Base-by-base conservation (phyloP, 345 rosid genomes). In the Hirschfeldia incana region DNA sequence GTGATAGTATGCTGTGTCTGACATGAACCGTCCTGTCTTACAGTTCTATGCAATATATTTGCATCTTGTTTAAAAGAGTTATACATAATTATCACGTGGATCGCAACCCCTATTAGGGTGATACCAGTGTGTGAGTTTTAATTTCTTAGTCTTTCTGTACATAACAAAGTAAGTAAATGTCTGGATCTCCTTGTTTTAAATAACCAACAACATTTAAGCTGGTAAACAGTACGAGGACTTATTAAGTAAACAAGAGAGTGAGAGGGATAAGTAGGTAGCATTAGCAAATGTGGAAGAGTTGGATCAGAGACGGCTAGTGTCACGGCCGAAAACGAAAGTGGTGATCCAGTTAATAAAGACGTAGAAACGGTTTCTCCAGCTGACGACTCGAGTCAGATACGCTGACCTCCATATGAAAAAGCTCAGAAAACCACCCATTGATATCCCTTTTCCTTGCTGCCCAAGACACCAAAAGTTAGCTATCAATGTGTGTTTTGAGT, bases 321-420 rank as follows among this genome's bases (percentile, higher is more conserved):
- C 99, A 0, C 97, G 97, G 63, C 97, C 96, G 62, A 93, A 95
- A 77, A 91, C 89, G 26, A 93, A 79, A 32, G 99, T 93, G n/a
- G 99, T 95, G 53, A 84, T 83, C 99, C 98, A 95, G 75, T 95
- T 95, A 66, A 91, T 86, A 2, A 96, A 97, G 4, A 95, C 99
- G 37, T 95, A 93, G 87, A 95, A 87, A 72, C 98, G 87, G 86
- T 95, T 95, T 83, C 99, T 89, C 98, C 98, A 95, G 90, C 98
- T 95, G 51, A 95, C 78, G 4, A 95, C 97, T 12, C 99, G 96
- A 0, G 98, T 95, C 59, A 95, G 89, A 83, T 95, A 95, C 0
- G 98, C 99, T n/a, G 99, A 95, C 27, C 97, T 92, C 99, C 99
- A 95, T 78, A 95, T 79, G 82, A 95, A 87, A 96, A 96, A 95